phyloP scores from a whole-genome alignment of 495 filamentous ascomycete species.

The Neurospora pannonica region DNA sequence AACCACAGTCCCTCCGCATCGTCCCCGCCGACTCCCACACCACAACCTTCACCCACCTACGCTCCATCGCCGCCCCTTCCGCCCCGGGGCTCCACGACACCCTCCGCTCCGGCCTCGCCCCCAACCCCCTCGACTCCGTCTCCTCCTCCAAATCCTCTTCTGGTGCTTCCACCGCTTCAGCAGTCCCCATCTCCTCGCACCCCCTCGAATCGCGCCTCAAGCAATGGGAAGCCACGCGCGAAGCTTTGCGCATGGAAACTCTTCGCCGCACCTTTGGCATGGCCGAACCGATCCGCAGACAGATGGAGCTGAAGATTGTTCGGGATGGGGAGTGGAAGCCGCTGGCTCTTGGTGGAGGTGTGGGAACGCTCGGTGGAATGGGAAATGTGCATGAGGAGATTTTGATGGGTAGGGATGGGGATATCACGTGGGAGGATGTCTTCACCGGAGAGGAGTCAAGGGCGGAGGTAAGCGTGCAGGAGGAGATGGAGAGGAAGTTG shows the following conservation, averaged over 20 bases:
- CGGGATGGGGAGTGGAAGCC: conserved; percentile 46
- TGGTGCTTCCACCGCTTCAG: conserved; percentile 24
- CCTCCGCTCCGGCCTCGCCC: conserved; percentile 69
- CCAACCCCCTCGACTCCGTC: conserved; percentile 35
- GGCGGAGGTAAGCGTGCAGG: conserved; percentile 62
- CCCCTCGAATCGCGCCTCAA: conserved; percentile 84
- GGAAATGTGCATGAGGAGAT: conserved; percentile 66
- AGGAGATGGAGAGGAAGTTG: conserved; percentile 88
- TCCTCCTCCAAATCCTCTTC: conserved; percentile 39
- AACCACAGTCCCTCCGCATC: conserved; percentile 94
- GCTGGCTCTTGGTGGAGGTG: conserved; percentile 29
- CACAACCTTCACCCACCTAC: conserved; percentile 48
- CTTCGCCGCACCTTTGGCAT: conserved; percentile 82
- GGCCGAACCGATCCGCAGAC: conserved; percentile 85
- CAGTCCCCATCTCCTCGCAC: conserved; percentile 54
- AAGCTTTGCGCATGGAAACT: conserved; percentile 74
- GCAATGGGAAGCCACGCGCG: conserved; percentile 76
- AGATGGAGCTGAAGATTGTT: conserved; percentile 88
- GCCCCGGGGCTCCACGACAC: conserved; percentile 88
- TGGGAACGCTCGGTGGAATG: conserved; percentile 3
- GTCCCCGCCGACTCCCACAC: conserved; percentile 55
- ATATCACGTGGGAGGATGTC: conserved; percentile 85
- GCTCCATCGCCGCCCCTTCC: conserved; percentile 64
- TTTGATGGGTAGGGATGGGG: conserved; percentile 63
- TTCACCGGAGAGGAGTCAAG: conserved; percentile 65